These are phyloP conservation scores for Protostelium mycophagum DNA, from an alignment of 78 protist genomes.

Conservation along the genomic window DNA sequence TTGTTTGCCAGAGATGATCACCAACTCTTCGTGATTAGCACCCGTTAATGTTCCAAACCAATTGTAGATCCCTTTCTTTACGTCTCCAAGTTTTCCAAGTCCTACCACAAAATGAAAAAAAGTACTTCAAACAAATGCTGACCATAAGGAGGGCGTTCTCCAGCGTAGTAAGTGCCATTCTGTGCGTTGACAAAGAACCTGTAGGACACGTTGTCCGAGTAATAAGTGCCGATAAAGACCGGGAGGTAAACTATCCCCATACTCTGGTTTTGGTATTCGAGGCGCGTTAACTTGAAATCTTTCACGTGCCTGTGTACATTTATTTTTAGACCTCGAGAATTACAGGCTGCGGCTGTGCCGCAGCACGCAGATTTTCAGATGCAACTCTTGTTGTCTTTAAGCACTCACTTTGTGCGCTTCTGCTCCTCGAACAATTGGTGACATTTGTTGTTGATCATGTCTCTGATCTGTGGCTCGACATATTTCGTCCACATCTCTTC, in stretches of 20 bases:
- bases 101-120: background rate
- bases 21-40: background rate
- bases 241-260: background rate
- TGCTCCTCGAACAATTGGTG: background rate
- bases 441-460: background rate
- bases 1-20: background rate
- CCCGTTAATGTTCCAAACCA: background rate
- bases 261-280: background rate
- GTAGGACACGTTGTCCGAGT: background rate
- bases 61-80: background rate
- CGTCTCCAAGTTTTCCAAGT: background rate
- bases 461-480: background rate
- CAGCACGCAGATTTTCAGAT: too few species aligned
- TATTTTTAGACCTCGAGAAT: background rate
- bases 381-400: too few species aligned
- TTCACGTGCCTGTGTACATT: background rate
- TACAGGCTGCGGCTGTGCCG: too few species aligned
- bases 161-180: background rate
- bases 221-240: background rate
- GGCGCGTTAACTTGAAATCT: background rate
- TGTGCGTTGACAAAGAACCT: background rate
- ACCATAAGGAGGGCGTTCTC: background rate
- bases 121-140: background rate
- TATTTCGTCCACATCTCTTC: background rate
- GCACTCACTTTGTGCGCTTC: background rate